Base-by-base conservation (phyloP, 2,329 filamentous ascomycete species). In the Macrophomina pseudophaseolina region DNA sequence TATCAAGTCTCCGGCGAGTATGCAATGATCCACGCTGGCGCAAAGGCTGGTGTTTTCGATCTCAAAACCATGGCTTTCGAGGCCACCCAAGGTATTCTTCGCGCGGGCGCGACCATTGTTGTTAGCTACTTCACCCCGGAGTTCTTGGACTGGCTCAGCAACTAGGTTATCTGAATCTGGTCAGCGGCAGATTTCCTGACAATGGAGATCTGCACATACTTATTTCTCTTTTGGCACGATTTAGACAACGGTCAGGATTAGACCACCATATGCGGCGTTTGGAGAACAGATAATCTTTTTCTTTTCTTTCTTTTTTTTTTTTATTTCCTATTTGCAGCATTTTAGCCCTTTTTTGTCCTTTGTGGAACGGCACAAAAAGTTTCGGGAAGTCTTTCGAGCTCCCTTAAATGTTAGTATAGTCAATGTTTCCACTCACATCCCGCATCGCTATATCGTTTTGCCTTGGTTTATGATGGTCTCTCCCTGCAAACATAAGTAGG, bases 1-100 rank as follows among this genome's bases (percentile, higher is more conserved):
- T 99, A 99, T 79, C 95, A 99, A 79, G 95, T 99, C 67, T 95
- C 91, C 74, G 95, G 95, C 72, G 95, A 99, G 82, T 99, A 90
- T 76, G 94, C 95, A 70, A 98, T 98, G 95, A 95, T 99, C 63
- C 93, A 97, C 75, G 95, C 95, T 0, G 95, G 87, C 23, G 95
- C 95, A 58, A 97, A 97, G 79, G 94, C 95, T 1, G 95, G 95
- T 4, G 95, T 99, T 3, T 99, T 98, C 75, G 94, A 97, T 77
- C 83, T 98, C 75, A 95, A 94, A 82, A 84, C 90, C 4, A 97
- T 97, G 92, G 95, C 93, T 0, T 94, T 97, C 72, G 95, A 99
- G 83, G 91, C 92, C 67, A 96, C 93, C 0, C 92, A 98, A 79
- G 93, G 94, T 30, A 98, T 99, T 69, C 81, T 99, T 68, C 87